Evolutionary conservation across 257 asterid genomes (phyloP).

Genomic region (Solanum paucissectum): DNA sequence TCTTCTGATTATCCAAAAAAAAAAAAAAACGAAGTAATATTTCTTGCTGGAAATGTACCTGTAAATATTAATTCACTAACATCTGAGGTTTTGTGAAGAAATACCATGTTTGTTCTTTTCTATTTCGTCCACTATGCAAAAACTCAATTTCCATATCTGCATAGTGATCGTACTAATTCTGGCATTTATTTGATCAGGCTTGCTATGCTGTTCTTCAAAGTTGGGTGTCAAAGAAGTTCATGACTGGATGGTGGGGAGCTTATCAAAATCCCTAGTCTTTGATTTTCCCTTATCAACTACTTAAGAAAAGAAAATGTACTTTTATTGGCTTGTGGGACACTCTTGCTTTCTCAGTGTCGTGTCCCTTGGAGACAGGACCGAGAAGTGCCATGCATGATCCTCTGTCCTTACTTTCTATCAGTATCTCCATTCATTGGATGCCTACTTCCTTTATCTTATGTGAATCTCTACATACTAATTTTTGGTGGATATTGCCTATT

Average conservation of each 20-base stretch:
- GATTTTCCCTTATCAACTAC: neutral
- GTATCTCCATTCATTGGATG: neutral
- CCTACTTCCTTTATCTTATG: neutral
- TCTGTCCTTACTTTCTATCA: neutral
- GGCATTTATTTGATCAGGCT: conserved; percentile 49
- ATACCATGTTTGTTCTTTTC: neutral
- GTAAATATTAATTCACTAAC: neutral
- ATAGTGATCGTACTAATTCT: conserved; percentile 2
- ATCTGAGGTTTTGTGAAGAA: neutral
- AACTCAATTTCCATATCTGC: neutral
- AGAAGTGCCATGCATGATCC: neutral
- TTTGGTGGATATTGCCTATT: conserved; percentile 4
- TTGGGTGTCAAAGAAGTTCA: conserved; percentile 97
- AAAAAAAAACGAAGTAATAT: neutral
- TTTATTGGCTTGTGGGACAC: neutral
- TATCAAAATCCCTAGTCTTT: neutral
- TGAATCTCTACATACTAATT: neutral
- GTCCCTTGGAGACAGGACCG: neutral
- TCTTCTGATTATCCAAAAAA: neutral
- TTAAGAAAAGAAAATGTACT: neutral
- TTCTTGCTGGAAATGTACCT: neutral
- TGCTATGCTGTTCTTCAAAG: conserved; percentile 97
- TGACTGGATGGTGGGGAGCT: conserved; percentile 88
- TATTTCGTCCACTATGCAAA: neutral
- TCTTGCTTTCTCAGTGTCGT: neutral